These are phyloP conservation scores for Dalbergia cultrata DNA, from an alignment of 306 rosid species.

Conservation along the genomic window DNA sequence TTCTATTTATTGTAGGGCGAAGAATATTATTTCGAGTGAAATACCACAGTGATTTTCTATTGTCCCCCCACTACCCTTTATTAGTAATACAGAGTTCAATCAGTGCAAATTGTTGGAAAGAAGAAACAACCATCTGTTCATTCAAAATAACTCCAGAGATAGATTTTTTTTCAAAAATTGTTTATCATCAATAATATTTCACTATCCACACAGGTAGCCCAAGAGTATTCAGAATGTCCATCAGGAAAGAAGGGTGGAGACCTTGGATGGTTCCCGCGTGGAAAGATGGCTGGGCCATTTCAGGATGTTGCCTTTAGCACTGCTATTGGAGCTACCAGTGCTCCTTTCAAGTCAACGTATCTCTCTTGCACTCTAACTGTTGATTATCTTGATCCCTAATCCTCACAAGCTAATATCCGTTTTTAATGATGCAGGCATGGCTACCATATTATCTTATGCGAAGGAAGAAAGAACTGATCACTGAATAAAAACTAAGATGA, in stretches of 20 bases:
- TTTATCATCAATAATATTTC: constrained; percentile 11
- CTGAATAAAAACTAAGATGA: constrained; percentile 32
- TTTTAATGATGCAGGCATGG: constrained; percentile 80
- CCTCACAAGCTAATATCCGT: constrained; percentile 26
- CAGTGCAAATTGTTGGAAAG: constrained; percentile 22
- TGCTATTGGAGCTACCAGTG: constrained; percentile 81
- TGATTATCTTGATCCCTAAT: constrained; percentile 7
- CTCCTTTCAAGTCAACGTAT: constrained; percentile 96
- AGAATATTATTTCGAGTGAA: constrained; percentile 11
- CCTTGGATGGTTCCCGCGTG: constrained; percentile 98
- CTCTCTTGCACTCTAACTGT: constrained; percentile 5
- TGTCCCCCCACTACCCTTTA: not conserved
- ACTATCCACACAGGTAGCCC: constrained; percentile 68
- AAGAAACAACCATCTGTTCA: constrained; percentile 5
- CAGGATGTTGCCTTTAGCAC: constrained; percentile 96
- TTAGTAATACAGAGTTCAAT: constrained; percentile 14
- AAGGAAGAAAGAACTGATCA: constrained; percentile 90
- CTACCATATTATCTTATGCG: constrained; percentile 86
- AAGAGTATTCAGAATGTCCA: constrained; percentile 95
- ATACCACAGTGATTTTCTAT: not conserved
- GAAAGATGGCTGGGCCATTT: constrained; percentile 99
- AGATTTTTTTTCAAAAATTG: constrained; percentile 17
- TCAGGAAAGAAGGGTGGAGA: constrained; percentile 99
- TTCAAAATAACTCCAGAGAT: not conserved
- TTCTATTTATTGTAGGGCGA: not conserved